Conservation (phyloP, 495 filamentous ascomycete genomes). For the Ramalina peruviana region DNA sequence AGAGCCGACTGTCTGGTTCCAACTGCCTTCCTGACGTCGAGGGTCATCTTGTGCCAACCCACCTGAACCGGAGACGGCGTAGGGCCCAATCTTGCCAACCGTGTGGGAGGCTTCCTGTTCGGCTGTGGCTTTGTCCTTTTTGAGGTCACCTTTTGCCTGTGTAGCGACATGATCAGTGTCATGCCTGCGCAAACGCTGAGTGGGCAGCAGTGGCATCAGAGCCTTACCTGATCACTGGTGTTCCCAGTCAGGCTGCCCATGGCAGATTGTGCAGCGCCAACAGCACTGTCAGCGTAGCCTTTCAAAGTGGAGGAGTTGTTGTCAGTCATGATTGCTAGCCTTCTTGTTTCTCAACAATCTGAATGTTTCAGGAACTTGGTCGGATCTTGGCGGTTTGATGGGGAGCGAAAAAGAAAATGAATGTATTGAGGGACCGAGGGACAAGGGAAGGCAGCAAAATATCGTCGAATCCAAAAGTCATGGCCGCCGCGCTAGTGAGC, state of each 20-base stretch:
- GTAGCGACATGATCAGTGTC: background rate
- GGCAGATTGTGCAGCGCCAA: slow-evolving; percentile 55
- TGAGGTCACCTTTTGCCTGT: slow-evolving; percentile 37
- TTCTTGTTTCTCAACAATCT: background rate
- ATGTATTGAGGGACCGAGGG: too few species aligned
- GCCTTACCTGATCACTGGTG: slow-evolving; percentile 46
- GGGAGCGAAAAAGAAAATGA: too few species aligned
- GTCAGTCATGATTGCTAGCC: slow-evolving; percentile 41
- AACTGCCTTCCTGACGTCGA: slow-evolving; percentile 55
- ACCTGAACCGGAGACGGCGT: slow-evolving; percentile 54
- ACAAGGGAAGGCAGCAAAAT: too few species aligned
- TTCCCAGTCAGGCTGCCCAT: slow-evolving; percentile 66
- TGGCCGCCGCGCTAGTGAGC: too few species aligned
- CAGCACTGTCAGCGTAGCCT: slow-evolving; percentile 68
- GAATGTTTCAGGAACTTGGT: too few species aligned
- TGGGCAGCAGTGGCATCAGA: background rate
- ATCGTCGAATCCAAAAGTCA: too few species aligned
- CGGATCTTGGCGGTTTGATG: too few species aligned
- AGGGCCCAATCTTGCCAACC: slow-evolving; percentile 53
- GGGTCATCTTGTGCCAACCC: slow-evolving; percentile 58
- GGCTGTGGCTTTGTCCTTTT: slow-evolving; percentile 43
- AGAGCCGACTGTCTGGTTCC: slow-evolving; percentile 78
- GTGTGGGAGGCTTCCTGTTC: slow-evolving; percentile 60
- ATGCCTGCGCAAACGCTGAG: background rate
- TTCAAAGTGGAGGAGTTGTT: slow-evolving; percentile 60